Conservation (phyloP, 176 grass and related monocot species). For the Aegilops speltoides region DNA sequence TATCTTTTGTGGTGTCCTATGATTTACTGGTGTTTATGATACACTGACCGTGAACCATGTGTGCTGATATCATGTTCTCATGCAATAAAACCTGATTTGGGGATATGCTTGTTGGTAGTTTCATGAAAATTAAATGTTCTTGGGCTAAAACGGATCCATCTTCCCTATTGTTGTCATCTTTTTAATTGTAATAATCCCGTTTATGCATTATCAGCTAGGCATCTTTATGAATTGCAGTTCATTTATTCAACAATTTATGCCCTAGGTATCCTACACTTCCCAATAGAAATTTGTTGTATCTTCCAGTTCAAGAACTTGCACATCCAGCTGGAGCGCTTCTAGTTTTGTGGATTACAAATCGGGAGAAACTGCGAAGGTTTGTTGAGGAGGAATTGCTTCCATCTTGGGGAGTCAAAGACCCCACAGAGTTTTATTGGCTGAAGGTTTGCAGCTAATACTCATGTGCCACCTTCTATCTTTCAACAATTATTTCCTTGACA, state of each 20-base stretch:
- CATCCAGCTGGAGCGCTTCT: slow-evolving; percentile 78
- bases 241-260: background rate
- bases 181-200: background rate
- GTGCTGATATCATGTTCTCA: background rate
- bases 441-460: slow-evolving; percentile 54
- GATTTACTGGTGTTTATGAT: background rate
- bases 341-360: slow-evolving; percentile 89
- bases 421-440: slow-evolving; percentile 74
- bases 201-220: background rate
- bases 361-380: slow-evolving; percentile 72
- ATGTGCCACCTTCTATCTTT: background rate
- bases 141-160: background rate
- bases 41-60: background rate
- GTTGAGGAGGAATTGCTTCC: slow-evolving; percentile 78
- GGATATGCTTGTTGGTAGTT: slow-evolving; percentile 1
- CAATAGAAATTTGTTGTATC: slow-evolving; percentile 76
- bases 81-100: slow-evolving; percentile 5
- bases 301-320: slow-evolving; percentile 93
- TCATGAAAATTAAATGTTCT: background rate
- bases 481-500: background rate
- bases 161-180: background rate
- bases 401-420: slow-evolving; percentile 73
- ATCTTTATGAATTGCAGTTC: slow-evolving; percentile 10
- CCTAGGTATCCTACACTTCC: slow-evolving; percentile 89
- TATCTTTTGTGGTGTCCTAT: background rate